Base-by-base conservation (phyloP, 2,329 filamentous ascomycete species). In the Paraconiothyrium sp. region DNA sequence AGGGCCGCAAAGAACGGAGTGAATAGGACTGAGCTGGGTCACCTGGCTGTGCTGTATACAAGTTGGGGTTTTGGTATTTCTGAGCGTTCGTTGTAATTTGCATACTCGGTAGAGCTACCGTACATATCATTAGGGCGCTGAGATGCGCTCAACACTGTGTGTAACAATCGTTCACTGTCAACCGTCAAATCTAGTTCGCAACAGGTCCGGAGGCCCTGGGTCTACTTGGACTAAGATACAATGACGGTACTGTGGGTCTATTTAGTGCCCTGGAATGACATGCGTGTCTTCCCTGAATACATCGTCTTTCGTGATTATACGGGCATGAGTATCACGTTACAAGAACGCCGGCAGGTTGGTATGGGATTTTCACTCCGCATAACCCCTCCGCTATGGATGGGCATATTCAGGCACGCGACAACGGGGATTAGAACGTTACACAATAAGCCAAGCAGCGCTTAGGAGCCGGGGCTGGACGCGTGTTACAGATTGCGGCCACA, bases 381-480 rank as follows among this genome's bases (percentile, higher is more conserved):
- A 44, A n/a, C n/a, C 16, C n/a, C n/a, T 44, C 41, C 41, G 10
- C 41, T 44, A 37, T 37, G 11, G 35, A 37, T 4, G 11, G 6
- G 27, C 50, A 10, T 44, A 27, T 43, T 41, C 48, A 58, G 56
- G 56, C 56, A 51, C 56, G 47, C 46, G 46, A 51, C 22, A n/a
- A 27, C 43, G 43, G 41, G 44, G 32, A 58, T 58, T 54, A 41
- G 54, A 43, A 51, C 27, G 60, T 58, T 61, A 16, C 58, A 60
- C 56, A 24, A 44, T 41, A 37, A 37, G 46, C 34, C 58, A 54
- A 60, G 39, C 20, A 39, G 34, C 34, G 58, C 14, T 16, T 43
- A 43, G 37, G 41, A 22, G 52, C 59, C 48, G 27, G 43, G 41
- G 30, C n/a, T 41, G 47, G 9, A 14, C 3, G 16, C 39, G 49